Evolutionary conservation across 2,329 filamentous ascomycete species (phyloP).

Genomic region (Aspergillus costaricaensis): DNA sequence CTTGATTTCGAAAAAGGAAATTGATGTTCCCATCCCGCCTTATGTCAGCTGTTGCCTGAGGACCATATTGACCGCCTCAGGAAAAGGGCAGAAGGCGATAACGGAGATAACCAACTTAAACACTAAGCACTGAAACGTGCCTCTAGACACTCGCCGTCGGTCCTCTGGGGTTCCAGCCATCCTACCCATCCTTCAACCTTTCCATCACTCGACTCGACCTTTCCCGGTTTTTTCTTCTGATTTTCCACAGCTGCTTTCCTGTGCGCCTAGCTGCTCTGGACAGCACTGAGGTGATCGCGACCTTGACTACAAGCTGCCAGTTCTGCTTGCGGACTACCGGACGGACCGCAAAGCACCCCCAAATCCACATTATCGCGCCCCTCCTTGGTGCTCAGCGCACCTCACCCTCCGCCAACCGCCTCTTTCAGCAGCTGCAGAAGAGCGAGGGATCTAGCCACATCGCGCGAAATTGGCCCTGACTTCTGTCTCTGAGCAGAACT

Average conservation of each 20-base stretch:
- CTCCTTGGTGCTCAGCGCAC: not conserved
- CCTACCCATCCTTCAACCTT: not conserved
- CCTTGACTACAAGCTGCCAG: not conserved
- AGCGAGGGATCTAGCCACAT: not conserved
- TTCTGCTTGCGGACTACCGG: not conserved
- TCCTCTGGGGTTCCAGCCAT: conserved; percentile 1
- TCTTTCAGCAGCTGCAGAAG: not conserved
- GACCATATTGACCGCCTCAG: conserved; percentile 11
- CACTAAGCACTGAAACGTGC: conserved; percentile 14
- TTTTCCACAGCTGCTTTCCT: not conserved
- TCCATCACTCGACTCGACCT: not conserved
- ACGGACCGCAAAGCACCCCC: not conserved
- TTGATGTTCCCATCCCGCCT: not conserved
- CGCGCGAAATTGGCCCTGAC: not conserved
- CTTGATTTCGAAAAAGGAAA: not conserved
- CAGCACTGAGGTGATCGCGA: not conserved
- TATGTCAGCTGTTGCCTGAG: not conserved
- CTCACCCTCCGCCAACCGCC: not conserved
- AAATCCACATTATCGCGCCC: not conserved
- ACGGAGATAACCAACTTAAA: conserved; percentile 21
- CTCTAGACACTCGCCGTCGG: not conserved
- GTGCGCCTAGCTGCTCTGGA: not conserved
- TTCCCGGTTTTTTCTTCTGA: not conserved
- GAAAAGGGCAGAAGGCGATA: conserved; percentile 15
- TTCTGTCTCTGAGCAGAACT: not conserved